Base-by-base conservation (phyloP, 1,139 yeast species). In the Magnusiomyces suaveolens region DNA sequence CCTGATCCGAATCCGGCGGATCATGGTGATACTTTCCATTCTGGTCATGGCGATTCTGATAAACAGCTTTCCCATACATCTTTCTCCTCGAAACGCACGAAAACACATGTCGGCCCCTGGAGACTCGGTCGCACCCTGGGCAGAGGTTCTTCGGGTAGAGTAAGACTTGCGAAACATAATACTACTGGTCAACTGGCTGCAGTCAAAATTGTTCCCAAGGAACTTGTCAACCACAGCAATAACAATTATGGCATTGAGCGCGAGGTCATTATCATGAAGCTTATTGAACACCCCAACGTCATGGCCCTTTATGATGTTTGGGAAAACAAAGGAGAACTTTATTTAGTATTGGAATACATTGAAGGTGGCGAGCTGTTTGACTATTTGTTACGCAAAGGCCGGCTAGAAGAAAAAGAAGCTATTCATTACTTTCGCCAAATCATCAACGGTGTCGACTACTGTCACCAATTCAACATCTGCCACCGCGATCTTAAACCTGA, bases 331-430 rank as follows among this genome's bases (percentile, higher is more conserved):
- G 89, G 94, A 60, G 97, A 90, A 64, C 74, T 92, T 60, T 90
- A 90, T 66, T 78, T 92, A 62, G 94, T 94, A 32, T 73, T 92
- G 59, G 99, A 92, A 72, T 92, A 94, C 70, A 92, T 94, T 52
- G 97, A 94, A 72, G 96, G 97, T 52, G 99, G 99, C 46, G 98
- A 92, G 71, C 75, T 92, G 55, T 92, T 94, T 66, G 97, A 94
- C 71, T 83, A 90, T 64, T 76, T 92, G 54, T 89, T 92, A 58
- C 88, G 88, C 67, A 78, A 85, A 56, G 97, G 98, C 2, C 83
- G 87, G 50, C 75, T 92, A 54, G 92, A 86, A 53, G 99, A 92
- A 69, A 77, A 78, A 55, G 96, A 90, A 65, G 97, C 98, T 3
- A 81, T 90, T 55, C 80, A 81, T 63, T 92, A 89, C 71, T 92